Evolutionary conservation across 2,329 filamentous ascomycete species (phyloP).

Genomic region (Xylaria sp.): DNA sequence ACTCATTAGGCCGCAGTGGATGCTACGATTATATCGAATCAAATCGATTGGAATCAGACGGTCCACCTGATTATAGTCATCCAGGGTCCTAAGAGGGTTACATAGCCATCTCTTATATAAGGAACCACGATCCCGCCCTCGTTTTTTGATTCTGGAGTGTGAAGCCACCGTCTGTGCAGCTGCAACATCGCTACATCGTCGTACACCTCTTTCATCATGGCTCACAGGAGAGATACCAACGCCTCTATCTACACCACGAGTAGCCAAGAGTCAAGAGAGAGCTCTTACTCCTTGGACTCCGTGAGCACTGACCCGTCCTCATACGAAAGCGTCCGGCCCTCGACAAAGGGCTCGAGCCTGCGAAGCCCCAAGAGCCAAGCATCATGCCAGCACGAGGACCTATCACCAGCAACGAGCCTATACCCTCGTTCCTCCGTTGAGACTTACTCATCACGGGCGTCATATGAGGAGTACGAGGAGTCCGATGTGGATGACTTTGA

Average conservation of each 20-base stretch:
- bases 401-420: conserved; percentile 38
- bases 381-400: conserved; percentile 30
- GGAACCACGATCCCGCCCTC: conserved; percentile 14
- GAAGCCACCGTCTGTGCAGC: conserved; percentile 12
- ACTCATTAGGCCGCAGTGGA: conserved; percentile 28
- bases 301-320: conserved; percentile 46
- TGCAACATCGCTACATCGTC: conserved; percentile 19
- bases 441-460: conserved; percentile 71
- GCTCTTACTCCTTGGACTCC: conserved; percentile 43
- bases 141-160: conserved; percentile 8
- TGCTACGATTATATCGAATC: conserved; percentile 22
- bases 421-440: conserved; percentile 60
- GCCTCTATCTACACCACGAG: conserved; percentile 35
- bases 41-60: conserved; percentile 23
- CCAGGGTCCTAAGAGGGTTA: conserved; percentile 26
- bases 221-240: conserved; percentile 32
- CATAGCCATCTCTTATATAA: conserved; percentile 25
- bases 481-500: conserved; percentile 33
- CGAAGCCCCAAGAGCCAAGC: conserved; percentile 20
- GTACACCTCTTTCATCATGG: conserved; percentile 27
- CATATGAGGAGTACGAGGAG: conserved; percentile 51
- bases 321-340: conserved; percentile 38
- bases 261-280: conserved; percentile 38
- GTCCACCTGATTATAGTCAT: conserved; percentile 21
- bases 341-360: conserved; percentile 32